These are phyloP conservation scores for Anastatica hierochuntica DNA, from an alignment of 345 rosid genomes.

Conservation along the genomic window DNA sequence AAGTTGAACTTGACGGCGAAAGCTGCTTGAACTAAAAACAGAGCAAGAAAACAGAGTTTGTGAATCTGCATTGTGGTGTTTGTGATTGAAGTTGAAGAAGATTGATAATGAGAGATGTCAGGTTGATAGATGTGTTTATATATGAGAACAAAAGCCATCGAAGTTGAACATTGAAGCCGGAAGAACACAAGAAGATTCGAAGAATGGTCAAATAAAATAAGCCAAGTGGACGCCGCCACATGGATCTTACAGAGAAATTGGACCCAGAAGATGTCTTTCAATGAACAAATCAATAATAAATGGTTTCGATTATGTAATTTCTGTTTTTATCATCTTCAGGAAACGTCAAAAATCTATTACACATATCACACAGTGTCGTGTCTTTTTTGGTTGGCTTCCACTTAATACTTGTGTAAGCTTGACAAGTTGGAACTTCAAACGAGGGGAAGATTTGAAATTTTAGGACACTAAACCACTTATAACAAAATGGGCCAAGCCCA, in stretches of 20 bases:
- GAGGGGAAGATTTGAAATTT: no score
- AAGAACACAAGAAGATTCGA: background rate
- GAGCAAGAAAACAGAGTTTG: conserved; percentile 20
- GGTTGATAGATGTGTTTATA: conserved; percentile 16
- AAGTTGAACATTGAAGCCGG: background rate
- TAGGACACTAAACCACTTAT: no score
- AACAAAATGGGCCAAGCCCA: no score
- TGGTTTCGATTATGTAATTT: no score
- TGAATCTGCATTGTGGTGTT: conserved; percentile 19
- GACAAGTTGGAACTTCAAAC: no score
- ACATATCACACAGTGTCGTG: no score
- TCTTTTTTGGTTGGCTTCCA: no score
- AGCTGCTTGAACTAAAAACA: conserved; percentile 14
- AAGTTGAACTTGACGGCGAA: conserved; percentile 24
- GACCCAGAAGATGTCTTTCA: conserved; percentile 7
- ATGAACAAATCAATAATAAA: no score
- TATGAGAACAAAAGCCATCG: conserved; percentile 17
- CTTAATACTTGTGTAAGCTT: no score
- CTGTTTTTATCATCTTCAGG: no score
- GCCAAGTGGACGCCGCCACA: conserved; percentile 17
- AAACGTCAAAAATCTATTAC: no score
- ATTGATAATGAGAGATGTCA: conserved; percentile 6
- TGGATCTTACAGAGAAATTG: background rate
- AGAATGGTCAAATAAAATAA: conserved; percentile 12
- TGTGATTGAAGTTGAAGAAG: background rate